Conservation (phyloP, 2,329 filamentous ascomycete genomes). For the Penicillium sp. region DNA sequence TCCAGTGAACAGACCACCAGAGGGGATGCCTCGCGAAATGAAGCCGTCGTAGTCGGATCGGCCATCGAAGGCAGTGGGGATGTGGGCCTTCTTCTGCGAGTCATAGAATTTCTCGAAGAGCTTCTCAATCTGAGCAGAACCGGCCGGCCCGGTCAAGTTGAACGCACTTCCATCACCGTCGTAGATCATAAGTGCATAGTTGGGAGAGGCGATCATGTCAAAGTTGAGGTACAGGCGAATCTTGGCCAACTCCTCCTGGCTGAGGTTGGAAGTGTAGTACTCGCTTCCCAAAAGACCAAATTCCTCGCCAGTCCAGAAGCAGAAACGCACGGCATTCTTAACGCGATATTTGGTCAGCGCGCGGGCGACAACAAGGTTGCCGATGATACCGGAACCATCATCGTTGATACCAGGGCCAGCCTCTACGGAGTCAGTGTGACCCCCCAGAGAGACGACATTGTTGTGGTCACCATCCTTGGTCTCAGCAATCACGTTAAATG, state of each 20-base stretch:
- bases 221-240: constrained; percentile 65
- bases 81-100: constrained; percentile 57
- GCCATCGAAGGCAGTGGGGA: constrained; percentile 68
- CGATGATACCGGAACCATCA: constrained; percentile 63
- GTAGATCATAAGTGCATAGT: constrained; percentile 52
- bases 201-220: constrained; percentile 64
- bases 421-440: constrained; percentile 56
- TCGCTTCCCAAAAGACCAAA: constrained; percentile 57
- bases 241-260: constrained; percentile 48
- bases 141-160: constrained; percentile 51
- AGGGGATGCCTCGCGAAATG: constrained; percentile 65
- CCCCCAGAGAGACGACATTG: constrained; percentile 55
- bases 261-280: constrained; percentile 50
- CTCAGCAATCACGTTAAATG: constrained; percentile 56
- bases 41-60: constrained; percentile 76
- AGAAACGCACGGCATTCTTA: constrained; percentile 63
- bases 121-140: constrained; percentile 63
- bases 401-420: constrained; percentile 70
- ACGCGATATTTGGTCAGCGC: constrained; percentile 65
- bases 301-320: constrained; percentile 60
- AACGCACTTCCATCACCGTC: constrained; percentile 43
- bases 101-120: constrained; percentile 64
- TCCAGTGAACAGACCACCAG: constrained; percentile 70
- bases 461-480: constrained; percentile 53
- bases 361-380: constrained; percentile 54